Base-by-base conservation (phyloP, 106 monocot genomes). In the Phalaenopsis aphrodite region DNA sequence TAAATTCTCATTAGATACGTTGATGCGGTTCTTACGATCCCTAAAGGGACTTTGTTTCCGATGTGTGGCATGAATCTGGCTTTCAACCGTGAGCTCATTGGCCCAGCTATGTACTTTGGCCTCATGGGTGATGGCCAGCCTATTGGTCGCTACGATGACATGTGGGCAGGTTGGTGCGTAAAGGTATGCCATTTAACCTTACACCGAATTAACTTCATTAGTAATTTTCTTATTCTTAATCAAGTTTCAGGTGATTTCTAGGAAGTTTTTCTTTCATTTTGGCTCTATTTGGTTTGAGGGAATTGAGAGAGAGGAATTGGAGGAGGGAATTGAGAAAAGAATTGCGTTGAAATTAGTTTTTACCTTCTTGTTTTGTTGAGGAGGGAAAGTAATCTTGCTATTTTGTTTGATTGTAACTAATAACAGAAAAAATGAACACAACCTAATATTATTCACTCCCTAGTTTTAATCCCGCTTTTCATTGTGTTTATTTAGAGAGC, bases 41-140 rank as follows among this genome's bases (percentile, higher is more conserved):
- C 91, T 7, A 92, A 92, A 57, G 91, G 91, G 76, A 87, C 91
- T 6, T 80, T 92, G 41, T 92, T 92, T 57, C 91, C 91, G 2
- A 92, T 92, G 91, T 92, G 91, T 14, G 91, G 91, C 15, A 92
- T 92, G 91, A 92, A 92, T 81, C 81, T 92, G 42, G 91, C 82
- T 17, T 92, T 92, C 49, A 80, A 89, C 87, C 85, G 91, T 41
- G 89, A 92, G 24, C 89, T 92, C 48, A 92, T 92, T 9, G 91
- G 91, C 42, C 85, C 91, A 55, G 89, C 91, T 2, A 92, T 92
- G 89, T 92, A 92, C 87, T 92, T 92, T 41, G 91, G 91, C 12
- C 91, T 92, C 30, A 92, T 92, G 91, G 91, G 91, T 64, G 91
- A 92, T 76, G 91, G 91, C 48, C 91, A 92, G 78, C 91, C 91